These are phyloP conservation scores for Claviceps purpurea DNA, from an alignment of 2,329 filamentous ascomycete genomes.

Conservation along the genomic window DNA sequence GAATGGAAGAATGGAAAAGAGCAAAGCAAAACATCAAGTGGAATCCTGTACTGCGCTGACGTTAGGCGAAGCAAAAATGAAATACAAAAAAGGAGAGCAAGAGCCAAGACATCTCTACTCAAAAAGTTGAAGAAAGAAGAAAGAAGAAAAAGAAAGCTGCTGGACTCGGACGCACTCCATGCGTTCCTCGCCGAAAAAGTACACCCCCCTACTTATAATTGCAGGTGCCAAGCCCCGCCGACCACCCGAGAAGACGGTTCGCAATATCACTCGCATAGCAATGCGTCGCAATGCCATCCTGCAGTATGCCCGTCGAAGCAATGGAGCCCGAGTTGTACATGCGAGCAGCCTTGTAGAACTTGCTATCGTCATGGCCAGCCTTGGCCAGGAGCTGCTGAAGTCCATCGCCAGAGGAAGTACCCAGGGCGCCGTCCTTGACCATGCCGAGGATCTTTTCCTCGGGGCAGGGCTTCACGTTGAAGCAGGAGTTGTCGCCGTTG, in stretches of 20 bases:
- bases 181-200: background rate
- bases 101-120: background rate
- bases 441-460: slow-evolving; percentile 14
- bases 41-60: no score
- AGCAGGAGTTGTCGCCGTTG: slow-evolving; percentile 22
- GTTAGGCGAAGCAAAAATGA: no score
- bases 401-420: slow-evolving; percentile 27
- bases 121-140: background rate
- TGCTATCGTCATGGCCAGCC: slow-evolving; percentile 6
- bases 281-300: slow-evolving; percentile 28
- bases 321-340: slow-evolving; percentile 37
- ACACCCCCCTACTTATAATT: background rate
- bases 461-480: slow-evolving; percentile 14
- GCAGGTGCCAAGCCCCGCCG: background rate
- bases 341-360: slow-evolving; percentile 31
- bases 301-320: slow-evolving; percentile 21
- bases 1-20: background rate
- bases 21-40: background rate
- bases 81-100: no score
- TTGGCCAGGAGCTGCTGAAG: slow-evolving; percentile 21
- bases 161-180: background rate
- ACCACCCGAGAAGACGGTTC: slow-evolving; percentile 2
- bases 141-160: background rate
- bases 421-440: slow-evolving; percentile 27
- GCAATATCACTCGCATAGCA: slow-evolving; percentile 40